Percentiles rank a stretch among this genome's conserved stretches.
Conservation (phyloP, 2,329 filamentous ascomycete species). For the Scedosporium boydii region DNA sequence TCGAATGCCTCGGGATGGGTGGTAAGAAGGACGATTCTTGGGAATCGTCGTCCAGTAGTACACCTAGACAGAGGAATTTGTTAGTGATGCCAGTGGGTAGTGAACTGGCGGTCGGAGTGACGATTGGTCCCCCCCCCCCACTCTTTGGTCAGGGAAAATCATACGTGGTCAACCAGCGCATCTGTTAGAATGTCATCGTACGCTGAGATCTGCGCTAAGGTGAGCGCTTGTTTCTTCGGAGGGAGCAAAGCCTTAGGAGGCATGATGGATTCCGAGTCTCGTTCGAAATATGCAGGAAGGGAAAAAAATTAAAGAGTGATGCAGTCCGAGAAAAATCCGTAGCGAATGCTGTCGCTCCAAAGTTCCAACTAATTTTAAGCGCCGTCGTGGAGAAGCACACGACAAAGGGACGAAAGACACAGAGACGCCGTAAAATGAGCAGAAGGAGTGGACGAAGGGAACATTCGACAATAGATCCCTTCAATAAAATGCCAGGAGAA, state of each 20-base stretch:
- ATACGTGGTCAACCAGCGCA: slow-evolving; percentile 87
- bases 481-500: not conserved
- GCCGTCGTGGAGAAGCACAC: not conserved
- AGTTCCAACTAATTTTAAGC: too few relatives aligned
- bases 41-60: slow-evolving; percentile 96
- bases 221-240: slow-evolving; percentile 62
- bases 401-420: not conserved
- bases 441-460: slow-evolving; percentile 6
- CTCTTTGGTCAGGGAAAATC: slow-evolving; percentile 26
- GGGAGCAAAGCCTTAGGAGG: slow-evolving; percentile 1
- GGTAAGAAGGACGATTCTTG: slow-evolving; percentile 84
- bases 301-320: not conserved
- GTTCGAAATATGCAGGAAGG: not conserved
- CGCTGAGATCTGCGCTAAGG: slow-evolving; percentile 74
- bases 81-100: slow-evolving; percentile 11
- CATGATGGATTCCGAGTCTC: not conserved
- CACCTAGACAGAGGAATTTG: slow-evolving; percentile 43
- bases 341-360: too few relatives aligned
- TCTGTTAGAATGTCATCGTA: slow-evolving; percentile 97
- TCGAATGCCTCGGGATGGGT: slow-evolving; percentile 69
- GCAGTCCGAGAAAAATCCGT: not conserved
- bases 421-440: not conserved
- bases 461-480: not conserved
- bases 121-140: not conserved
- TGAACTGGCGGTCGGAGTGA: not conserved